Conservation (phyloP, 371 early-diverging fungal species). For the Phascolomyces articulosus region DNA sequence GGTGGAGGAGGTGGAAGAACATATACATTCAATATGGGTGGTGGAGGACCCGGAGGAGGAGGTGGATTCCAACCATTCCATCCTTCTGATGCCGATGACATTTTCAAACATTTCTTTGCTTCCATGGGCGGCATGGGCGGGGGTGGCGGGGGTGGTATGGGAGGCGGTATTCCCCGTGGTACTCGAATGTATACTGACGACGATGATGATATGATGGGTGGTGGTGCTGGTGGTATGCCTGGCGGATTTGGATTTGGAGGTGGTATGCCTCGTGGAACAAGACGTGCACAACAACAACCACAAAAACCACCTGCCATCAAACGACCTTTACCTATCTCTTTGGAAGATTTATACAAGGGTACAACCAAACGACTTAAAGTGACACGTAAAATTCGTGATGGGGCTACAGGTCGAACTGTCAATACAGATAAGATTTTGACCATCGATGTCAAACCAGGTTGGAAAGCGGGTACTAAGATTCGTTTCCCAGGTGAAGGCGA, state of each 20-base stretch:
- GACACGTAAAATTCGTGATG: constrained; percentile 69
- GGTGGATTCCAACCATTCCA: constrained; percentile 73
- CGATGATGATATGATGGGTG: constrained; percentile 20
- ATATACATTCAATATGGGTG: constrained; percentile 58
- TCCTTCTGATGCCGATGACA: constrained; percentile 92
- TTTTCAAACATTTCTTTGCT: constrained; percentile 87
- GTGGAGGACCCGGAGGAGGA: constrained; percentile 54
- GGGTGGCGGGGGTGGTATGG: constrained; percentile 45
- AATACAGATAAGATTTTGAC: constrained; percentile 83
- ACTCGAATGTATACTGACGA: constrained; percentile 27
- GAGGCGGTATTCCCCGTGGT: not conserved
- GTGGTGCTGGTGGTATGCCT: constrained; percentile 48
- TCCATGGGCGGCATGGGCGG: constrained; percentile 63
- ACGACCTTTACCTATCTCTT: constrained; percentile 73
- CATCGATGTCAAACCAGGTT: constrained; percentile 93
- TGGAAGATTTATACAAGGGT: constrained; percentile 96
- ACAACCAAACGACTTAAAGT: constrained; percentile 92
- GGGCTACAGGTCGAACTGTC: constrained; percentile 49
- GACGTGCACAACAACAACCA: constrained; percentile 11
- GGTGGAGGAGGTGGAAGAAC: constrained; percentile 39
- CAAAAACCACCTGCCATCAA: constrained; percentile 67
- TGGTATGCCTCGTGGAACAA: constrained; percentile 22
- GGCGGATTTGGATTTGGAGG: constrained; percentile 29
- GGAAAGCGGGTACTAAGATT: constrained; percentile 98
- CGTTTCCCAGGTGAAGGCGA: constrained; percentile 95